phyloP scores from a whole-genome alignment of 441 rosid genomes.

The Capsella rubella region DNA sequence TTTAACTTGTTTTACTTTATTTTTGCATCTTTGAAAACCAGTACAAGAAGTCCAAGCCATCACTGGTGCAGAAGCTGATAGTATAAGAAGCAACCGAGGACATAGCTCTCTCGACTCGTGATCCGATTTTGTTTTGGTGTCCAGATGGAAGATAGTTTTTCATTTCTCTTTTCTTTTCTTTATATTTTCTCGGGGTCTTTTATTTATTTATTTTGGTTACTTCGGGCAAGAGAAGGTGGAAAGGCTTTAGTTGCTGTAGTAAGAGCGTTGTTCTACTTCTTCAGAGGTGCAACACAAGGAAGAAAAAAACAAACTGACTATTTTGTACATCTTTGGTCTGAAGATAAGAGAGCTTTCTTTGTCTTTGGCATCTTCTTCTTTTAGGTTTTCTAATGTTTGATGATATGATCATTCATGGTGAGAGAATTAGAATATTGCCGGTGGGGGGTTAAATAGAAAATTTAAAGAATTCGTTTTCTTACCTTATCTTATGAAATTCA shows the following conservation, averaged over 20 bases:
- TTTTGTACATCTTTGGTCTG: conserved; percentile 35
- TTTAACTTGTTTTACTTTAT: conserved; percentile 22
- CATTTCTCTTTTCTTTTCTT: conserved; percentile 18
- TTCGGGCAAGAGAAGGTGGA: conserved; percentile 2
- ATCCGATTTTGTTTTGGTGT: conserved; percentile 29
- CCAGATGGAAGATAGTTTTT: conserved; percentile 35
- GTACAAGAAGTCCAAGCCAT: conserved; percentile 55
- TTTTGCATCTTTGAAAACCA: conserved; percentile 37
- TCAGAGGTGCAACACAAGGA: conserved; percentile 22
- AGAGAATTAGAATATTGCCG: conserved; percentile 1
- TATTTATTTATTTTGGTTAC: conserved; percentile 14
- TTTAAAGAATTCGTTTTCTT: conserved; percentile 1
- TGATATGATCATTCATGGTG: conserved; percentile 15
- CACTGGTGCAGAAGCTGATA: conserved; percentile 61
- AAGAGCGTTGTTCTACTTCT: conserved; percentile 21
- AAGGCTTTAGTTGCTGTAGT: conserved; percentile 24
- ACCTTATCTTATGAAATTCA: neutral
- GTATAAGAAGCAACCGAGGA: conserved; percentile 42
- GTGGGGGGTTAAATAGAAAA: neutral
- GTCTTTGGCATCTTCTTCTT: conserved; percentile 18
- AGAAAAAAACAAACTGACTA: neutral
- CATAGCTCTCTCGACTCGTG: conserved; percentile 13
- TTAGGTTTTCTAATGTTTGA: conserved; percentile 12
- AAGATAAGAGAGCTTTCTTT: conserved; percentile 8
- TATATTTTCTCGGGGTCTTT: conserved; percentile 26